Base-by-base conservation (phyloP, 2,329 filamentous ascomycete species). In the Aspergillus quadricinctus region DNA sequence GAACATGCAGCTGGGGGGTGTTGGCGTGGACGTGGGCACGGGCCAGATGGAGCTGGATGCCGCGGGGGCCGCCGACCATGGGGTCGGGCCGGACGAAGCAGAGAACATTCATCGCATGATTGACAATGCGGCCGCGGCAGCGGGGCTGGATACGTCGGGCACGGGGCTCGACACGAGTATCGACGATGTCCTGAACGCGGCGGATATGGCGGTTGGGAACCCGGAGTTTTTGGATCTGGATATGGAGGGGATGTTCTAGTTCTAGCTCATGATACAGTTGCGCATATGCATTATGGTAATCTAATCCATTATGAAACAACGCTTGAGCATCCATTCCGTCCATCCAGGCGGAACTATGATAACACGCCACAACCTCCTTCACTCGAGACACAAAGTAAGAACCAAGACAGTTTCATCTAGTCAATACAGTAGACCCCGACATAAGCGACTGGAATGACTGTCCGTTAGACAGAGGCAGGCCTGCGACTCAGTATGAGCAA, bases 201-300 rank as follows among this genome's bases (percentile, higher is more conserved):
- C 72, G 5, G 72, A 77, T 64, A 75, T 76, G 70, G 70, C 69
- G 3, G 71, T 75, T 64, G 72, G 67, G 1, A 77, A 77, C 61
- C 75, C 76, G 10, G 75, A 77, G 57, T 76, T 75, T 63, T 57
- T 77, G 35, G 74, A 77, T 68, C 60, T 77, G 57, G 75, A 77
- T 65, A 76, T 77, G 74, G 74, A 77, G 59, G 73, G 72, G 8
- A 75, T 77, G 72, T 76, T 76, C 54, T 74, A 67, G 58, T 27
- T 45, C 5, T 17, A 9, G 19, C 10, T 7, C 9, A 7, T 9
- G 10, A 11, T 43, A 43, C n/a, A n/a, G 40, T 41, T 8, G 10
- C 7, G 17, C 7, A 21, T 8, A 6, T n/a, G n/a, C n/a, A n/a
- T n/a, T n/a, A n/a, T 10, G 19, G 7, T 9, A 21, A 43, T 43